A percentile compares a stretch with the other conserved stretches of the same genome.
Conservation (phyloP, 2,329 filamentous ascomycete genomes). For the Aspergillus pseudoviridinutans region DNA sequence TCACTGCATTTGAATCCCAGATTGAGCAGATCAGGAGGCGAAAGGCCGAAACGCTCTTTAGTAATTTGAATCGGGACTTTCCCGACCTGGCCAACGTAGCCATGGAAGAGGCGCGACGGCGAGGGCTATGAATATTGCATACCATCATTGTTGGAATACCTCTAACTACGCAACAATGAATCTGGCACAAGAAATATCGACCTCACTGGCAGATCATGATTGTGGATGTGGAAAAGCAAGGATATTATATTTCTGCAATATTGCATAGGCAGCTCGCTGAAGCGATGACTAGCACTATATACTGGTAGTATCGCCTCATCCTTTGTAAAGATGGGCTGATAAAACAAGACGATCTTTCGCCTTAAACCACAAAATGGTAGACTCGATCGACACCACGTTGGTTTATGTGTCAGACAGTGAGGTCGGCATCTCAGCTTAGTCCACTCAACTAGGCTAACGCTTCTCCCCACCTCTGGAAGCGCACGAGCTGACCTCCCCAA, state of each 20-base stretch:
- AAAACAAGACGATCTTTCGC: background rate
- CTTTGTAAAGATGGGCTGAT: background rate
- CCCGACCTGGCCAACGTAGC: constrained; percentile 16
- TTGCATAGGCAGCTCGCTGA: background rate
- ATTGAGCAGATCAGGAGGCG: constrained; percentile 12
- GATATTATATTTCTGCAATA: background rate
- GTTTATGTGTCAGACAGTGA: background rate
- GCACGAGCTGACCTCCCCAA: background rate
- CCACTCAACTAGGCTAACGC: background rate
- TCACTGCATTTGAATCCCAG: constrained; percentile 15
- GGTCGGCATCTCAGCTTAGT: background rate
- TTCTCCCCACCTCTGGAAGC: background rate
- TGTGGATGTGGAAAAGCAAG: background rate
- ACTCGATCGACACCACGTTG: background rate
- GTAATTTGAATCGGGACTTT: constrained; percentile 14
- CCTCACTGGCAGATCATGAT: background rate
- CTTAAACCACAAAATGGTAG: background rate
- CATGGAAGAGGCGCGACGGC: constrained; percentile 17
- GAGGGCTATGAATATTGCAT: constrained; percentile 6
- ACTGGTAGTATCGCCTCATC: background rate
- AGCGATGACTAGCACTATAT: background rate
- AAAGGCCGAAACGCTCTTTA: constrained; percentile 15
- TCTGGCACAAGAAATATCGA: background rate
- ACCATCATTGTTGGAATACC: background rate
- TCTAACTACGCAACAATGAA: background rate